phyloP scores from a whole-genome alignment of 345 rosid species.

The Melastoma malabathricum region DNA sequence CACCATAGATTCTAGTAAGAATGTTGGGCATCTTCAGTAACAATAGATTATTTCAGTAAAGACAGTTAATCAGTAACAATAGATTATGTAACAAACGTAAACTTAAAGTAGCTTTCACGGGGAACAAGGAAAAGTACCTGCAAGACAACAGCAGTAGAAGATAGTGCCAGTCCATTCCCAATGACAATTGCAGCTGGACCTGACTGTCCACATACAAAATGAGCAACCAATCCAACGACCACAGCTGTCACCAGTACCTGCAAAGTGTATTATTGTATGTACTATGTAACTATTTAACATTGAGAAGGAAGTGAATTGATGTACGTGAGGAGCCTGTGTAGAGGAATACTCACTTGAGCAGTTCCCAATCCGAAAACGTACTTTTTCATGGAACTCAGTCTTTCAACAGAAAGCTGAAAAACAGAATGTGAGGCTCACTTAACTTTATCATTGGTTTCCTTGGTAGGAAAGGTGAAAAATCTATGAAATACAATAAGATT shows the following conservation, averaged over 20 bases:
- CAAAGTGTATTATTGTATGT: too few relatives aligned
- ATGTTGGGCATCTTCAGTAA: too few relatives aligned
- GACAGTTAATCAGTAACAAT: too few relatives aligned
- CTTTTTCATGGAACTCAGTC: constrained; percentile 98
- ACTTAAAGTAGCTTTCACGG: neutral
- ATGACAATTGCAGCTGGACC: constrained; percentile 95
- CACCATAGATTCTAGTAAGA: too few relatives aligned
- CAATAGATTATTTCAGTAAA: too few relatives aligned
- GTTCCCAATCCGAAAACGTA: constrained; percentile 97
- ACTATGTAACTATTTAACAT: neutral
- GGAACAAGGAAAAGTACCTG: constrained; percentile 34
- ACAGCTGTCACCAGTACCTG: constrained; percentile 95
- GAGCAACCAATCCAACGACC: constrained; percentile 67
- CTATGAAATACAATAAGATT: constrained; percentile 10
- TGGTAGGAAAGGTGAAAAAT: constrained; percentile 5
- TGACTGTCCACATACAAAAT: constrained; percentile 62
- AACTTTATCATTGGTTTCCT: too few relatives aligned
- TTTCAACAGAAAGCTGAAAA: constrained; percentile 95
- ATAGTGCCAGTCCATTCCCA: constrained; percentile 93
- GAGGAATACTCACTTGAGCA: constrained; percentile 48
- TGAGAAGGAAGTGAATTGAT: too few relatives aligned
- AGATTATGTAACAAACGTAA: neutral
- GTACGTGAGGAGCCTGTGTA: too few relatives aligned
- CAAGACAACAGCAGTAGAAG: constrained; percentile 96
- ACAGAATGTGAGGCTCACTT: constrained; percentile 15